These are phyloP conservation scores for Pythium plurisporium DNA, from an alignment of 352 stramenopile species.

Conservation along the genomic window DNA sequence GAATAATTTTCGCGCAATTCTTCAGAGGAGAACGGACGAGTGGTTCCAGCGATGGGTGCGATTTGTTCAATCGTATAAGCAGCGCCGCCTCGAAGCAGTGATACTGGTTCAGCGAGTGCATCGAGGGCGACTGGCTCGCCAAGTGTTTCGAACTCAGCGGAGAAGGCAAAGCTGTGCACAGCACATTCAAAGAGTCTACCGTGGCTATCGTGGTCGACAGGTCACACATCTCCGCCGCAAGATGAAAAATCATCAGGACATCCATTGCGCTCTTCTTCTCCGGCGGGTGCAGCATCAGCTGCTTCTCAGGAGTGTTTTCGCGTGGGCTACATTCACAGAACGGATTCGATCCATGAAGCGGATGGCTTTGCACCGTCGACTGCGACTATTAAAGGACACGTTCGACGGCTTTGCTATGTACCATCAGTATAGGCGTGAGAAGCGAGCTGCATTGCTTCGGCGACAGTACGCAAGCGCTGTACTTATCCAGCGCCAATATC, in stretches of 20 bases:
- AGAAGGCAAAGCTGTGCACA: slow-evolving; percentile 24
- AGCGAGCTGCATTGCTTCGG: slow-evolving; percentile 29
- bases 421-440: slow-evolving; percentile 27
- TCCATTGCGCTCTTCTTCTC: slow-evolving; percentile 23
- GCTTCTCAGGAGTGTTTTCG: slow-evolving; percentile 27
- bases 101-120: slow-evolving; percentile 61
- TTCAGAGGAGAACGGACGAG: slow-evolving; percentile 32
- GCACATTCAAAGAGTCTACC: slow-evolving; percentile 53
- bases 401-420: slow-evolving; percentile 24
- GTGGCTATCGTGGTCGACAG: slow-evolving; percentile 32
- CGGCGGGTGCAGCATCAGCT: slow-evolving; percentile 30
- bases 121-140: slow-evolving; percentile 44
- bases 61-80: slow-evolving; percentile 31
- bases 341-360: slow-evolving; percentile 30
- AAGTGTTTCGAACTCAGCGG: slow-evolving; percentile 36
- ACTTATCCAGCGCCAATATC: slow-evolving; percentile 68
- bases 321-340: slow-evolving; percentile 20
- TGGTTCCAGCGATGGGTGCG: slow-evolving; percentile 51
- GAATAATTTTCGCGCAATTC: slow-evolving; percentile 37
- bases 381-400: background rate
- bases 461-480: slow-evolving; percentile 36
- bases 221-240: slow-evolving; percentile 16
- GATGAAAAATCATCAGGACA: slow-evolving; percentile 31
- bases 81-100: slow-evolving; percentile 23
- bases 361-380: slow-evolving; percentile 24